Evolutionary conservation across 768 basidiomycete species (phyloP), one percentile per base, ranked within the genome.

Genomic region (Infundibulicybe gibba): DNA sequence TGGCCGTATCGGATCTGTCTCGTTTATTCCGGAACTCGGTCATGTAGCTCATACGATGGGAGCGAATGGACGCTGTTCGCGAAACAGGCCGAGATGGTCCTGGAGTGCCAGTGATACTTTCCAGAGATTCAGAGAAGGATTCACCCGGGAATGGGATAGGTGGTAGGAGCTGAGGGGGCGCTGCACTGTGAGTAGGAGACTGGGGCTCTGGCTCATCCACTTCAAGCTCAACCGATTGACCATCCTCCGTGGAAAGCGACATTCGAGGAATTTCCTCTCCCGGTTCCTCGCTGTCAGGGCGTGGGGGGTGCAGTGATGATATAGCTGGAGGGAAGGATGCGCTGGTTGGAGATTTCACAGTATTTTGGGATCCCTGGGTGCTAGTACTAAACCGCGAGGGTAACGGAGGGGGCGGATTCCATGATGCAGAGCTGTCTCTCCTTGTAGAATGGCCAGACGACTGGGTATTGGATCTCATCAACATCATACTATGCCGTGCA

Each of bases 1-100:
- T 93, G 3, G 90, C 91, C 6, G 92, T 91, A 58, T 95, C 93
- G 0, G 88, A 89, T 33, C 79, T 74, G 57, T 97, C 92, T 16
- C 88, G 82, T 61, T 83, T 89, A 62, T 81, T 88, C 49, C 89
- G 74, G 47, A 91, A 62, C 58, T 92, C 90, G 1, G 85, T 87
- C 70, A 89, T 85, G 61, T 81, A 86, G 59, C 90, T 92, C 71
- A 84, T 76, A 4, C 90, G 81, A 53, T 78, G 80, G 32, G 78
- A 85, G 35, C 76, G 73, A 41, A 69, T 70, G 13, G 79, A 79
- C 44, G 67, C 55, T 8, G 76, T 58, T 41, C 71, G 62, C n/a
- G 80, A 77, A 14, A 67, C 54, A 15, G 68, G 68, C 32, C 68
- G 59, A 16, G 63, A 59, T 3, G 45, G 39, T 30, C 49, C 51